Percentiles rank a stretch among this genome's conserved stretches.
Conservation (phyloP, 2,329 filamentous ascomycete genomes). For the Ambrosiella cleistominuta region DNA sequence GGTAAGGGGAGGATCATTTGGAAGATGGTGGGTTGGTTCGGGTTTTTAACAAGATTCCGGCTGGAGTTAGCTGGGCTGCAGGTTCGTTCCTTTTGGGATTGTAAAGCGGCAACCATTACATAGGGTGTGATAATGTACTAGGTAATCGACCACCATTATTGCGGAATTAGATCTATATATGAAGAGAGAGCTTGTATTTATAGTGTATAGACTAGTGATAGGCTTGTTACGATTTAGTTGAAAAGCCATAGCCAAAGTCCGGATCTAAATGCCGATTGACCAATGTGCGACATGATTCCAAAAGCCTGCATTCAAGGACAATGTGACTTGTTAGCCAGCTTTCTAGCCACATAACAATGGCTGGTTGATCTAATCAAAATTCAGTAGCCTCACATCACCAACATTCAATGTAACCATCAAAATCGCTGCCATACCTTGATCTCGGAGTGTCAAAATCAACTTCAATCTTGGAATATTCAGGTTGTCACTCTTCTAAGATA, state of each 20-base stretch:
- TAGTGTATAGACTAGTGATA: too few species aligned
- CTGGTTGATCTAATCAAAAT: not conserved
- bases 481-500: not conserved
- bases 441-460: not conserved
- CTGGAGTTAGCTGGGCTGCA: not conserved
- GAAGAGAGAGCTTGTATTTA: too few species aligned
- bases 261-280: not conserved
- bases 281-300: not conserved
- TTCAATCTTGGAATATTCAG: not conserved
- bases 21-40: not conserved
- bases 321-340: not conserved
- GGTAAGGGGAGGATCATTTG: too few species aligned
- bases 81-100: not conserved
- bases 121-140: not conserved
- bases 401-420: not conserved
- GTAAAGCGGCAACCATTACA: not conserved
- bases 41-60: not conserved
- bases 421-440: not conserved
- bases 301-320: not conserved
- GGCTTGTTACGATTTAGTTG: too few species aligned
- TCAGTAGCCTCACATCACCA: not conserved
- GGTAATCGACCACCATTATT: too few species aligned
- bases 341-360: not conserved
- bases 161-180: too few species aligned
- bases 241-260: not conserved